Evolutionary conservation across 352 stramenopile genomes (phyloP).

Genomic region (Phytopythium sindhum): DNA sequence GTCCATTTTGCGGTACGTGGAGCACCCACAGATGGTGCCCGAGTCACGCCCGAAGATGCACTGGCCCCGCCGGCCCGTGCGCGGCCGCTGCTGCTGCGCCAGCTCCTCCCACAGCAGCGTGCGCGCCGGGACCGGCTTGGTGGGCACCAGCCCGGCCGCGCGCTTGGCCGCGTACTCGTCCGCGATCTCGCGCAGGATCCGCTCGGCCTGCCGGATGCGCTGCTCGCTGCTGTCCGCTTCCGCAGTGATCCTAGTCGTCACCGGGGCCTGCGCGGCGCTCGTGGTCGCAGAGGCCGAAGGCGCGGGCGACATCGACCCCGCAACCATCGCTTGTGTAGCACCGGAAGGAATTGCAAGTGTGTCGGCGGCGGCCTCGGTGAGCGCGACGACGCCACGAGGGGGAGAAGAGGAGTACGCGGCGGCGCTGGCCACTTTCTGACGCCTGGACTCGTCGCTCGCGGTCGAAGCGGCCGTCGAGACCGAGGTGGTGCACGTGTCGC

Average conservation of each 20-base stretch:
- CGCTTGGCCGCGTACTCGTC: slow-evolving; percentile 80
- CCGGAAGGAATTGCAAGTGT: neutral
- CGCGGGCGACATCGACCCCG: neutral
- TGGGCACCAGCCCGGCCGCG: slow-evolving; percentile 67
- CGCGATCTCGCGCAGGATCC: slow-evolving; percentile 70
- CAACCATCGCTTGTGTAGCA: neutral
- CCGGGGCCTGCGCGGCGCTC: too few species aligned
- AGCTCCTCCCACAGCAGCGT: slow-evolving; percentile 83
- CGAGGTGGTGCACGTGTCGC: neutral
- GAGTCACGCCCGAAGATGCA: slow-evolving; percentile 68
- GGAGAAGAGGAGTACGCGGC: neutral
- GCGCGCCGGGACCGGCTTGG: slow-evolving; percentile 60
- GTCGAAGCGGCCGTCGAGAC: neutral
- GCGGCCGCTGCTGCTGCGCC: slow-evolving; percentile 33
- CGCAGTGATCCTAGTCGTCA: too few species aligned
- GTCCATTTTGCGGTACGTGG: slow-evolving; percentile 52
- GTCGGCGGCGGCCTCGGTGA: neutral
- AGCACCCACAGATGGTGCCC: slow-evolving; percentile 50
- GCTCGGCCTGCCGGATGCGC: slow-evolving; percentile 56
- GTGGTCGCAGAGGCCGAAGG: neutral
- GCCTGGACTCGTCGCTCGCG: neutral
- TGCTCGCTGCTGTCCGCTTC: neutral
- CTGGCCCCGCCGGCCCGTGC: slow-evolving; percentile 39
- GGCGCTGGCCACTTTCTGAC: slow-evolving; percentile 1
- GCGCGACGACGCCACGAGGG: neutral